Evolutionary conservation across 2,329 filamentous ascomycete genomes (phyloP).

Genomic region (Pseudonectria foliicola): DNA sequence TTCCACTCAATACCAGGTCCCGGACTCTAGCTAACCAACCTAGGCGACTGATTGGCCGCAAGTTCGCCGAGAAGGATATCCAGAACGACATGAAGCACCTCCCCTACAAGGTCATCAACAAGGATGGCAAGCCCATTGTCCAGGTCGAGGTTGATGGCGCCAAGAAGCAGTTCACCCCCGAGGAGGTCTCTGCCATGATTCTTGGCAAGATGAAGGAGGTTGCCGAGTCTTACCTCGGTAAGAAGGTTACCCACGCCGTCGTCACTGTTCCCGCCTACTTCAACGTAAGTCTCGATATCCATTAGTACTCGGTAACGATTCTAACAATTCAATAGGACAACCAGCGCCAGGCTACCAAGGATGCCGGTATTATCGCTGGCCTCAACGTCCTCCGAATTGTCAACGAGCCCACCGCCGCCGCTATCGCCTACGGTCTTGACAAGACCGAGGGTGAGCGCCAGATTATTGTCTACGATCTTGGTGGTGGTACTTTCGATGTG

Average conservation of each 20-base stretch:
- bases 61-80: constrained; percentile 76
- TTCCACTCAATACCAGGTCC: background rate
- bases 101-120: constrained; percentile 88
- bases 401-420: constrained; percentile 93
- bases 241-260: constrained; percentile 80
- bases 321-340: constrained; percentile 52
- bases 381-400: constrained; percentile 94
- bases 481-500: constrained; percentile 92
- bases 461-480: constrained; percentile 89
- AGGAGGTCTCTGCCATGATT: constrained; percentile 76
- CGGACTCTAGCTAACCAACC: constrained; percentile 11
- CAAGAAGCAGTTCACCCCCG: constrained; percentile 69
- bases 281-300: constrained; percentile 47
- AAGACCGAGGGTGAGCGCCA: constrained; percentile 78
- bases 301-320: background rate
- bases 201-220: constrained; percentile 80
- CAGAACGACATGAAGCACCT: constrained; percentile 97
- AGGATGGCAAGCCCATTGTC: constrained; percentile 84
- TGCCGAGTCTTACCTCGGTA: constrained; percentile 70
- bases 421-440: constrained; percentile 89
- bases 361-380: constrained; percentile 84
- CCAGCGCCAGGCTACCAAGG: constrained; percentile 94
- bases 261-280: constrained; percentile 97
- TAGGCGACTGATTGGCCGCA: constrained; percentile 79
- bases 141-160: constrained; percentile 61